Evolutionary conservation across 208 protist genomes (phyloP).

Genomic region (Trypanosoma cruzi): DNA sequence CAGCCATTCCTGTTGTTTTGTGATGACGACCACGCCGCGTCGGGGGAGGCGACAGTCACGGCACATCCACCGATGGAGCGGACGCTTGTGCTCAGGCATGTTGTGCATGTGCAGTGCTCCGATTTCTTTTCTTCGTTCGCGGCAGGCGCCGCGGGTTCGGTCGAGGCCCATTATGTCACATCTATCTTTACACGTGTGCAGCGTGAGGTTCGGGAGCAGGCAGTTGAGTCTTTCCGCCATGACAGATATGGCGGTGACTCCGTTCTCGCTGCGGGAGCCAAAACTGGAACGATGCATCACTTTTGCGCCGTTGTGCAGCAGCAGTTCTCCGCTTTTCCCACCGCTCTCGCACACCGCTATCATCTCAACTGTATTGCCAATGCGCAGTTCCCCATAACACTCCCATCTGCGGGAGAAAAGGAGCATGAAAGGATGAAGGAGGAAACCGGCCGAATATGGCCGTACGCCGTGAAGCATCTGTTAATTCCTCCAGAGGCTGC

Average conservation of each 20-base stretch:
- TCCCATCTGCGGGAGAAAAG: neutral
- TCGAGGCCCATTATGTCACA: constrained; percentile 11
- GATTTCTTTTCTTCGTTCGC: constrained; percentile 19
- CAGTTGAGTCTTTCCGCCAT: neutral
- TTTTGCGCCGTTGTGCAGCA: constrained; percentile 56
- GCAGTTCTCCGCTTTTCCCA: constrained; percentile 77
- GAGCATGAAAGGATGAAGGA: neutral
- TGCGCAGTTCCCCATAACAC: constrained; percentile 53
- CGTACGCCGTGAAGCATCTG: constrained; percentile 23
- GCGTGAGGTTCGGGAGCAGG: constrained; percentile 15
- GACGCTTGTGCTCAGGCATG: constrained; percentile 14
- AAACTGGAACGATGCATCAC: constrained; percentile 52
- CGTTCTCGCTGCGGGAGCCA: neutral
- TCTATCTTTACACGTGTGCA: constrained; percentile 18
- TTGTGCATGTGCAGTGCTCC: constrained; percentile 28
- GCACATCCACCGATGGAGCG: neutral
- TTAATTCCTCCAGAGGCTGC: constrained; percentile 15
- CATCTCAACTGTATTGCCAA: constrained; percentile 72
- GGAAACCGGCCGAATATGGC: constrained; percentile 17
- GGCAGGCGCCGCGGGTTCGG: neutral
- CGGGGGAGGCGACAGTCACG: neutral
- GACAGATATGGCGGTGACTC: neutral
- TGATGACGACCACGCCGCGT: constrained; percentile 12
- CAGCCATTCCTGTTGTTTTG: constrained; percentile 19
- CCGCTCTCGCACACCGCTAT: constrained; percentile 80